Base-by-base conservation (phyloP, 495 filamentous ascomycete genomes). In the Aspergillus baeticus region DNA sequence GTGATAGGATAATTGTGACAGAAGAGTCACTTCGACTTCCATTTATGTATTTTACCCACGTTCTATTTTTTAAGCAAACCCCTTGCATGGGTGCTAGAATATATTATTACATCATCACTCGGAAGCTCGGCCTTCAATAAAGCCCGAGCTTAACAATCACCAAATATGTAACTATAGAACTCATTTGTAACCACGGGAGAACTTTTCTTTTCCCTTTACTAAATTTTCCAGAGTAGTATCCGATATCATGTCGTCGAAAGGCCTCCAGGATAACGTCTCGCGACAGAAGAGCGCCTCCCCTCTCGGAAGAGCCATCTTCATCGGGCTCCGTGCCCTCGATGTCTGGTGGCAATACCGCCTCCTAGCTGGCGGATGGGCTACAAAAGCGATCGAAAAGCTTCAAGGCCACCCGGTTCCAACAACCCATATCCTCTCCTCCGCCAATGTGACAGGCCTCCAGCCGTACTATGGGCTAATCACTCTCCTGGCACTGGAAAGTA, bases 401-500 rank as follows among this genome's bases (percentile, higher is more conserved):
- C 64, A 58, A 17, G 63, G 61, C 36, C 54, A 39, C 23, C 22
- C 58, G 11, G 48, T 62, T 17, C 53, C 46, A 41, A 13, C 23
- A 10, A 29, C 15, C 43, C 59, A 71, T 55, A 72, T 79, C 57
- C 39, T 56, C 13, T 3, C n/a, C 13, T 2, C n/a, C 38, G 38
- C 38, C 38, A 18, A 8, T 38, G 13, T 38, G 13, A 41, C 38
- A 1, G 20, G 38, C 38, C 74, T 89, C 33, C 78, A 76, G 52
- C 77, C 77, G 38, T 84, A 88, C 63, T 81, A 83, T 66, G 65
- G 71, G 59, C 81, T 86, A 55, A 75, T 89, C 13, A 76, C 74
- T 35, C 67, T 80, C 15, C 79, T 88, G 71, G 70, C 78, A 4
- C 61, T 72, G 18, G 81, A 77, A 21, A 68, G 65, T 49, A 63